Evolutionary conservation across 768 basidiomycete species (phyloP), one percentile per base, ranked within the genome.

Genomic region (Filobasidium wieringae): DNA sequence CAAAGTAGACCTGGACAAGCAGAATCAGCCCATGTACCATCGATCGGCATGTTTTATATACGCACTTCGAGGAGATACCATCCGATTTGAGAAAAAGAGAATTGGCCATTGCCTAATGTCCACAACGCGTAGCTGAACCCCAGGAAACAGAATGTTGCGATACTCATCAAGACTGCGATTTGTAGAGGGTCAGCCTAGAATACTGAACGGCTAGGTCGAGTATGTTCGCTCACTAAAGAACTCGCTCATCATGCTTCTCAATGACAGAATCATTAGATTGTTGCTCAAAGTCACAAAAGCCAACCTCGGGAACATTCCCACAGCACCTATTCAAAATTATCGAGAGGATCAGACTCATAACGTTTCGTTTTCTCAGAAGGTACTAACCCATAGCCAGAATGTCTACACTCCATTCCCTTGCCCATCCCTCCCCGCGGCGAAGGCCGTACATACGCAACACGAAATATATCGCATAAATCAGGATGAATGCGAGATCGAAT

Each of bases 21-120:
- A 41, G 11, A 22, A 14, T n/a, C 29, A 58, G 22, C 14, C 14
- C 4, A 2, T 1, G 1, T n/a, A 8, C 14, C 24, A 34, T 9
- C 14, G 19, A 7, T 2, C 27, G 26, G 40, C 33, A 1, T 15
- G 0, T 15, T 31, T 33, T 33, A 19, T 7, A 30, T 31, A 43
- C 66, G 88, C 9, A 91, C 72, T 68, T 92, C 87, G 24, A 92
- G 79, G 83, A 95, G 87, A 88, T 89, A 93, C 90, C 89, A 95
- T 0, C 85, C 83, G 54, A 92, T 88, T 29, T 81, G 79, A 24
- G 81, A 81, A 0, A 58, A 66, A 12, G 53, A 57, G 60, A 63
- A 71, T 50, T 71, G 74, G 40, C 70, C 72, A 51, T 68, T 63
- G 1, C 82, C 89, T 69, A 75, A 90, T 82, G 89, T 95, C 85